Evolutionary conservation across 2,329 filamentous ascomycete species (phyloP), one percentile per base, ranked within the genome.

Genomic region (Colletotrichum gigasporum): DNA sequence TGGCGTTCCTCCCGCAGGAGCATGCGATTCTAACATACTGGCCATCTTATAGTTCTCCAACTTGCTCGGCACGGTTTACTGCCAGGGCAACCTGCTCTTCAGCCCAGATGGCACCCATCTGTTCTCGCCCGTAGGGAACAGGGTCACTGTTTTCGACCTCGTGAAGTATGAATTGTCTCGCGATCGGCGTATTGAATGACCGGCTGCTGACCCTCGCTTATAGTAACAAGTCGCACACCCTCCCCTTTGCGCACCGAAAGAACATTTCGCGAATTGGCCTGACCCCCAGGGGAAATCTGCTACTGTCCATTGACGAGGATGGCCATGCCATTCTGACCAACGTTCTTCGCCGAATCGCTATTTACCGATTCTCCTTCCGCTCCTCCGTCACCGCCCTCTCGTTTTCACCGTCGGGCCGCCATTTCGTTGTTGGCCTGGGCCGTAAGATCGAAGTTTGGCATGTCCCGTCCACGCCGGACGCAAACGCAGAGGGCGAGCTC

Each of bases 321-420:
- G 96, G 96, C 65, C 91, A 92, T 72, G 94, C 95, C 30, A 97
- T 99, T 57, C 84, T 99, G 67, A 97, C 94, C 56, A 97, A 97
- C 74, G 89, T 98, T 35, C 89, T 88, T 26, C 91, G 95, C 67
- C 89, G 94, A 68, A 91, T 97, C 69, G 87, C 91, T 5, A 89
- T 99, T 55, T 96, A 98, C 74, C 91, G 97, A 78, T 97, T 99
- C 77, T 94, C 95, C n/a, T 96, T 99, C 80, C 92, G 91, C 72
- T 86, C 87, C n/a, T 82, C 88, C 12, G 90, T 97, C 37, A 92
- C 93, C 12, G 90, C 94, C 0, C 88, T 99, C 32, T 87, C 92
- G 1, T 99, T 99, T 73, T 94, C 96, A 20, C 94, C 95, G 0
- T 96, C 93, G 2, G 96, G 96, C 20, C 89, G 90, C 50, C 90